phyloP scores from a whole-genome alignment of 495 filamentous ascomycete species.

The Emericellopsis terricola region DNA sequence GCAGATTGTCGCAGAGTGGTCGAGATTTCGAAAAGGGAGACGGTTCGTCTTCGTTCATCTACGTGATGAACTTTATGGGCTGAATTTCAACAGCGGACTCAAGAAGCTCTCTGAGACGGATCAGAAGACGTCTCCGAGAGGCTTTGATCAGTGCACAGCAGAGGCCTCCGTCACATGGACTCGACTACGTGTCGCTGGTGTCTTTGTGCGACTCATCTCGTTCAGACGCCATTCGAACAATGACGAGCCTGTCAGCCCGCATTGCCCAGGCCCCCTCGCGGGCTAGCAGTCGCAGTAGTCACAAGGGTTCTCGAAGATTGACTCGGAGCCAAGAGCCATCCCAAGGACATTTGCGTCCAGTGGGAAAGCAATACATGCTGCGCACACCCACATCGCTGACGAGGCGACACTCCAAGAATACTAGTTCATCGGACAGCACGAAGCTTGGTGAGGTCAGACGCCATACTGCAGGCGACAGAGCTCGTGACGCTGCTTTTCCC shows the following conservation, averaged over 20 bases:
- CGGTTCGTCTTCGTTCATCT: constrained; percentile 7
- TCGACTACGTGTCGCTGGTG: constrained; percentile 19
- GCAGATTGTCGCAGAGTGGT: constrained; percentile 8
- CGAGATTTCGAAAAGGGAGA: constrained; percentile 13
- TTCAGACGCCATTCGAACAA: constrained; percentile 14
- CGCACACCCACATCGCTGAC: constrained; percentile 1
- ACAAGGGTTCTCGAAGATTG: no score
- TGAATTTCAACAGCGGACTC: not conserved
- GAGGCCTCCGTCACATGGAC: constrained; percentile 2
- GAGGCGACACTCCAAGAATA: constrained; percentile 12
- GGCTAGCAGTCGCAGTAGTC: no score
- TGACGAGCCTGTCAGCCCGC: constrained; percentile 13
- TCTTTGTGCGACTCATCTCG: constrained; percentile 16
- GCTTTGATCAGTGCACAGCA: constrained; percentile 8
- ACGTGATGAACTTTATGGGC: not conserved
- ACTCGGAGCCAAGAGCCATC: no score
- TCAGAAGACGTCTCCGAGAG: constrained; percentile 4
- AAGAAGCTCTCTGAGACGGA: not conserved
- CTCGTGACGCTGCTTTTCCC: no score
- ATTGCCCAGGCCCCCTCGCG: constrained; percentile 5
- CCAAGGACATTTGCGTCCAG: no score
- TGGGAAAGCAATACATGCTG: not conserved
- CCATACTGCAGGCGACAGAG: not conserved
- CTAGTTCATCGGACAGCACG: constrained; percentile 15
- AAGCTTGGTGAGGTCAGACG: constrained; percentile 16